Evolutionary conservation across 2,329 filamentous ascomycete genomes (phyloP).

Genomic region (Diaporthe sp.): DNA sequence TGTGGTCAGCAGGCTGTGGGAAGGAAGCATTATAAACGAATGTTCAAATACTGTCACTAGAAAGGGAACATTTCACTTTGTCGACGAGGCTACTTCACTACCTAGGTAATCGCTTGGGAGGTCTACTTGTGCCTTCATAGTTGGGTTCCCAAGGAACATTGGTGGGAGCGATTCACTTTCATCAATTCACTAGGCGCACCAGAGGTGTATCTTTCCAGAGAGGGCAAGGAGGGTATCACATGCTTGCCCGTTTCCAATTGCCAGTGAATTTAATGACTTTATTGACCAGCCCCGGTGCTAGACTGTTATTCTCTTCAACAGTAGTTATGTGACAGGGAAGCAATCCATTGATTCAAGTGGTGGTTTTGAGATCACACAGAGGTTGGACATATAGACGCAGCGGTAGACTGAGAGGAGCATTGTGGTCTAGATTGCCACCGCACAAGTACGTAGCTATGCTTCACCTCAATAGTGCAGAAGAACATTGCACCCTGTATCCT

Average conservation of each 20-base stretch:
- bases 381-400: not conserved
- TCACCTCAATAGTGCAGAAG: too few relatives aligned
- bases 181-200: not conserved
- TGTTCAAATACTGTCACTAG: not conserved
- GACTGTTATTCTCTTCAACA: too few relatives aligned
- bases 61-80: not conserved
- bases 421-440: not conserved
- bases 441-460: not conserved
- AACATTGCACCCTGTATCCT: not conserved
- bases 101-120: too few relatives aligned
- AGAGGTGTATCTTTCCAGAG: not conserved
- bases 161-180: not conserved
- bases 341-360: not conserved
- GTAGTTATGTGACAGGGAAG: not conserved
- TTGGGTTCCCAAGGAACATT: not conserved
- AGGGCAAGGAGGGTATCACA: not conserved
- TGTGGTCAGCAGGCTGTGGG: too few relatives aligned
- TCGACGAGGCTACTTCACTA: not conserved
- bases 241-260: not conserved
- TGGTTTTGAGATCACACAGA: not conserved
- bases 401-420: too few relatives aligned
- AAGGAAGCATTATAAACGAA: not conserved
- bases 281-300: too few relatives aligned
- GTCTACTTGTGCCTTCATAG: too few relatives aligned
- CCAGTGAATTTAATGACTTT: too few relatives aligned